Conservation (phyloP, 176 grass and related monocot species). For the Secale cereale region DNA sequence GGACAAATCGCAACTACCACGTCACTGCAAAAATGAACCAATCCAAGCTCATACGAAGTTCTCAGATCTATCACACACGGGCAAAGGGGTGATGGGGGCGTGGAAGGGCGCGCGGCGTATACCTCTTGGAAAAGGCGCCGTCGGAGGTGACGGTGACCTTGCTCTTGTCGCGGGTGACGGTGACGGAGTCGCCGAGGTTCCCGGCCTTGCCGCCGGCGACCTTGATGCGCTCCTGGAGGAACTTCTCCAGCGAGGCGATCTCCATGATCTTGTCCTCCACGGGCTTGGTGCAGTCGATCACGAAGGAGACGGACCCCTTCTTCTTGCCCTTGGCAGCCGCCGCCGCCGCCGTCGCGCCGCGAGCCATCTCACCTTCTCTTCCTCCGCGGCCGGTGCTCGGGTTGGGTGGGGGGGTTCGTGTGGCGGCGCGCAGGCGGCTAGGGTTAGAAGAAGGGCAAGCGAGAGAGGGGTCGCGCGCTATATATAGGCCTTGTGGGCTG, state of each 20-base stretch:
- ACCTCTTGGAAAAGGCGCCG: constrained; percentile 82
- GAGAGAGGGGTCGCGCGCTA: neutral
- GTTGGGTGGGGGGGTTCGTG: neutral
- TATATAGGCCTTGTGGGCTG: constrained; percentile 48
- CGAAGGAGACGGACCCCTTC: constrained; percentile 71
- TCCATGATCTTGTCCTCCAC: constrained; percentile 98
- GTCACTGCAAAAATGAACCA: neutral
- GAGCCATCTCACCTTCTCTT: constrained; percentile 41
- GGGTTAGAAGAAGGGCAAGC: constrained; percentile 25
- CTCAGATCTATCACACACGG: neutral
- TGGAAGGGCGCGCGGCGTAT: neutral
- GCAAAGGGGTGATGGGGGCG: neutral
- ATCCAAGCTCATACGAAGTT: neutral
- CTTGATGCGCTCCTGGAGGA: constrained; percentile 93
- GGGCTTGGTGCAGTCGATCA: constrained; percentile 86
- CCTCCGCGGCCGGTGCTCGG: constrained; percentile 7
- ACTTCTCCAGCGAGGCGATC: constrained; percentile 93
- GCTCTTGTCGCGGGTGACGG: constrained; percentile 64
- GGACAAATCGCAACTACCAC: neutral
- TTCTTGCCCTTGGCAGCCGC: constrained; percentile 54
- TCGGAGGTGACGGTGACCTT: constrained; percentile 88
- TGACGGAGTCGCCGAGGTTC: constrained; percentile 71
- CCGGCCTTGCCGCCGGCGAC: constrained; percentile 89
- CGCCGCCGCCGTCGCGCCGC: constrained; percentile 24
- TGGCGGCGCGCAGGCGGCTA: constrained; percentile 33